Evolutionary conservation across 306 rosid genomes (phyloP).

Genomic region (Geum urbanum): DNA sequence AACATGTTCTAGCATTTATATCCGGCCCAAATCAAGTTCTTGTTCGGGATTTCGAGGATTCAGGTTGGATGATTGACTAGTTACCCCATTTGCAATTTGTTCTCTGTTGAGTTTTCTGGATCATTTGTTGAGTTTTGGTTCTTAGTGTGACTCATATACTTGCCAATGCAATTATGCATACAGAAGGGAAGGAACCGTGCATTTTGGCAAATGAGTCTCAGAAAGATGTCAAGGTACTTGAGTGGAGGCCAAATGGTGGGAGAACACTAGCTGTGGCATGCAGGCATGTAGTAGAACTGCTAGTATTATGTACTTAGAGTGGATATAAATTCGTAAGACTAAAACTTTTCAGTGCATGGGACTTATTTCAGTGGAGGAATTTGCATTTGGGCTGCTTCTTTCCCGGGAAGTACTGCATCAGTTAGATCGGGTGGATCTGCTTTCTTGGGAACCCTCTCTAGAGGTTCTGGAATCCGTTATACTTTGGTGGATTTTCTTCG

Average conservation of each 20-base stretch:
- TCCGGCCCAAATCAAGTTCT: slow-evolving; percentile 63
- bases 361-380: slow-evolving; percentile 61
- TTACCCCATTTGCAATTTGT: too few species aligned
- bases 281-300: slow-evolving; percentile 57
- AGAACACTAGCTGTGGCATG: slow-evolving; percentile 78
- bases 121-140: not conserved
- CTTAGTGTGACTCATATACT: not conserved
- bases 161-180: slow-evolving; percentile 22
- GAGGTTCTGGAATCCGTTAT: slow-evolving; percentile 83
- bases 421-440: slow-evolving; percentile 75
- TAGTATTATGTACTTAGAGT: slow-evolving; percentile 9
- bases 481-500: slow-evolving; percentile 77
- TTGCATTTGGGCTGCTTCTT: slow-evolving; percentile 90
- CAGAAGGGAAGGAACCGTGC: slow-evolving; percentile 84
- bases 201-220: slow-evolving; percentile 38
- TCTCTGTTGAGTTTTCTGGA: not conserved
- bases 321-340: not conserved
- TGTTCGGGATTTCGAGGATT: slow-evolving; percentile 68
- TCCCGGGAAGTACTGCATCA: slow-evolving; percentile 76
- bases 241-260: slow-evolving; percentile 99
- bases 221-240: slow-evolving; percentile 63
- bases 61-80: slow-evolving; percentile 40
- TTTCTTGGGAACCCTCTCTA: slow-evolving; percentile 66
- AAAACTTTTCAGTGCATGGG: slow-evolving; percentile 22
- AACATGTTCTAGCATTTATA: slow-evolving; percentile 75